phyloP scores from a whole-genome alignment of 495 filamentous ascomycete genomes.

The Daldinia grandis region DNA sequence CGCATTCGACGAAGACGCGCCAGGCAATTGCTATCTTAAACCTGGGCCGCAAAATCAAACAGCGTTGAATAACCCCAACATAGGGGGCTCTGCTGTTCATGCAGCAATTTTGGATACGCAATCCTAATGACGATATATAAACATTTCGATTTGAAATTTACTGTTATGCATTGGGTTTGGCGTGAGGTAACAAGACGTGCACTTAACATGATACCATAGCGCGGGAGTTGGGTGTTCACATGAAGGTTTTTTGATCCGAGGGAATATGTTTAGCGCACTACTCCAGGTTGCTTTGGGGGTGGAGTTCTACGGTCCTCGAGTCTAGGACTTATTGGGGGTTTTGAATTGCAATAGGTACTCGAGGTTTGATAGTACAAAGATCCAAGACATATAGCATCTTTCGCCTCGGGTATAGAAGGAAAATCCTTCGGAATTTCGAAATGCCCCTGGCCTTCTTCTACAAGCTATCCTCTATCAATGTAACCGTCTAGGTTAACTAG shows the following conservation, averaged over 20 bases:
- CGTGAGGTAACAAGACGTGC: slow-evolving; percentile 4
- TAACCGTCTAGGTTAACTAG: neutral
- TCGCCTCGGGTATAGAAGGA: neutral
- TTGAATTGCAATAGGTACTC: neutral
- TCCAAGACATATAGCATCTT: neutral
- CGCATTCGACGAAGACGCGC: slow-evolving; percentile 43
- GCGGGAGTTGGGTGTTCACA: slow-evolving; percentile 31
- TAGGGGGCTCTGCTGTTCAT: slow-evolving; percentile 36
- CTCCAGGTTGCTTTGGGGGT: slow-evolving; percentile 1
- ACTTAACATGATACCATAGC: slow-evolving; percentile 35
- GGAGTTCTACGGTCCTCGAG: neutral
- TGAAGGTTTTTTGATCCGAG: slow-evolving; percentile 1
- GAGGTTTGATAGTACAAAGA: neutral
- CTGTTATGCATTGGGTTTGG: slow-evolving; percentile 15
- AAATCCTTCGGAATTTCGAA: neutral
- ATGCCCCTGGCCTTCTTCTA: neutral
- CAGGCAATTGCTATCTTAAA: slow-evolving; percentile 60
- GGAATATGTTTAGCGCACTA: slow-evolving; percentile 9
- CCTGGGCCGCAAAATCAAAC: slow-evolving; percentile 48
- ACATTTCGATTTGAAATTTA: slow-evolving; percentile 13
- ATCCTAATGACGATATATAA: neutral
- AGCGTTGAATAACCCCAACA: slow-evolving; percentile 41
- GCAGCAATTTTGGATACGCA: slow-evolving; percentile 36
- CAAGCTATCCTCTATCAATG: neutral
- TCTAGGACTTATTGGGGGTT: neutral